These are phyloP conservation scores for Oryza australiensis DNA, from an alignment of 176 grass and related monocot species.

Conservation along the genomic window DNA sequence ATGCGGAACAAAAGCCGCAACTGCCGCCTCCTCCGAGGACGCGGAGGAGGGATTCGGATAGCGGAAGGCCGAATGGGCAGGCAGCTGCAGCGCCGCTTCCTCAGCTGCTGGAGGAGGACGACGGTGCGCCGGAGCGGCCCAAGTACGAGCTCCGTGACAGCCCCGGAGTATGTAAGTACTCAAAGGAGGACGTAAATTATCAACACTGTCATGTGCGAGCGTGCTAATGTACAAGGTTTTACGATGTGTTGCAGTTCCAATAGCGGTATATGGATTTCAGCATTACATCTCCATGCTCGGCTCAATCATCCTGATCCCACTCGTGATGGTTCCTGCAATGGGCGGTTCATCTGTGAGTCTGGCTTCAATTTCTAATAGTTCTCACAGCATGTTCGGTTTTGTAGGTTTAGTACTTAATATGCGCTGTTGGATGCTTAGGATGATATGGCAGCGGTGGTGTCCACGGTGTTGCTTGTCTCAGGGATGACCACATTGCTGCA, in stretches of 20 bases:
- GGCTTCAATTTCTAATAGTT: slow-evolving; percentile 6
- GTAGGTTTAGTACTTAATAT: not conserved
- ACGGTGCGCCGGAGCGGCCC: slow-evolving; percentile 44
- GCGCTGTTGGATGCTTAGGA: slow-evolving; percentile 55
- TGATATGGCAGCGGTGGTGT: slow-evolving; percentile 83
- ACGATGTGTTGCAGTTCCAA: slow-evolving; percentile 61
- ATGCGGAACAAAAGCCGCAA: slow-evolving; percentile 23
- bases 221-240: slow-evolving; percentile 26
- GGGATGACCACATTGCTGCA: slow-evolving; percentile 81
- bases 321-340: slow-evolving; percentile 91
- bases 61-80: slow-evolving; percentile 52
- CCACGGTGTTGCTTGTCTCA: slow-evolving; percentile 80
- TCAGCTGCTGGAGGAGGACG: slow-evolving; percentile 60
- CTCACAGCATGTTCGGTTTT: not conserved
- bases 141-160: slow-evolving; percentile 90
- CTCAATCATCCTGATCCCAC: slow-evolving; percentile 87
- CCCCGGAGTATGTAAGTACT: slow-evolving; percentile 71
- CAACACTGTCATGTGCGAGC: not conserved
- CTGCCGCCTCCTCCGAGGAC: slow-evolving; percentile 27
- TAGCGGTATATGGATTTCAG: slow-evolving; percentile 71
- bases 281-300: slow-evolving; percentile 97
- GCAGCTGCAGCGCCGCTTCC: slow-evolving; percentile 42
- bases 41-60: slow-evolving; percentile 64
- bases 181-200: not conserved
- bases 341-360: slow-evolving; percentile 78